Base-by-base conservation (phyloP, 768 basidiomycete species). In the Amanita pseudoporphyria region DNA sequence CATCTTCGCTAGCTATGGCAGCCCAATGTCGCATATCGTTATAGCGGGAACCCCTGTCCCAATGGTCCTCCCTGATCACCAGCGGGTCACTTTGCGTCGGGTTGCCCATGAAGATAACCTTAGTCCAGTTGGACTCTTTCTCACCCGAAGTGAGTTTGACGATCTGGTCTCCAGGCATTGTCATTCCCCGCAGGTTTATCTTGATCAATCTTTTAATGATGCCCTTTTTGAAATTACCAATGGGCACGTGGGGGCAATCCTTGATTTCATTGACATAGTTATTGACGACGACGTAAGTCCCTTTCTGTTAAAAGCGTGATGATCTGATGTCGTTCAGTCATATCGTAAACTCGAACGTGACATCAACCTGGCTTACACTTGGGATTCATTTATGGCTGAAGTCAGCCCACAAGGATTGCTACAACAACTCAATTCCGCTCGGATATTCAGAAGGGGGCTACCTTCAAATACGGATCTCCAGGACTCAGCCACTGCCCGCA, bases 121-220 rank as follows among this genome's bases (percentile, higher is more conserved):
- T 32, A 9, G 1, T 5, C 19, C 45, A 32, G 44, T 19, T 6
- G 33, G 44, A 21, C 44, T 45, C 33, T 19, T 45, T 32, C 22
- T 46, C 31, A 46, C 45, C 45, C 30, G 5, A 5, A 36, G 35
- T 16, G 31, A 46, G 45, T 46, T 46, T 46, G 6, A 46, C 45
- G 31, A 46, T 24, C 31, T 46, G 45, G 22, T 46, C 30, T n/a
- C n/a, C n/a, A n/a, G n/a, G n/a, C n/a, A n/a, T n/a, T n/a, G n/a
- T n/a, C n/a, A n/a, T n/a, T n/a, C n/a, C n/a, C n/a, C n/a, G n/a
- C n/a, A n/a, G n/a, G n/a, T n/a, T n/a, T n/a, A n/a, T n/a, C n/a
- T n/a, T 32, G 44, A 45, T 33, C 7, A 1, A 2, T 31, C n/a
- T 18, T 46, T 46, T 46, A 16, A 32, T 33, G 45, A 32, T 46